Evolutionary conservation across 345 rosid species (phyloP).

Genomic region (Kernera saxatilis): DNA sequence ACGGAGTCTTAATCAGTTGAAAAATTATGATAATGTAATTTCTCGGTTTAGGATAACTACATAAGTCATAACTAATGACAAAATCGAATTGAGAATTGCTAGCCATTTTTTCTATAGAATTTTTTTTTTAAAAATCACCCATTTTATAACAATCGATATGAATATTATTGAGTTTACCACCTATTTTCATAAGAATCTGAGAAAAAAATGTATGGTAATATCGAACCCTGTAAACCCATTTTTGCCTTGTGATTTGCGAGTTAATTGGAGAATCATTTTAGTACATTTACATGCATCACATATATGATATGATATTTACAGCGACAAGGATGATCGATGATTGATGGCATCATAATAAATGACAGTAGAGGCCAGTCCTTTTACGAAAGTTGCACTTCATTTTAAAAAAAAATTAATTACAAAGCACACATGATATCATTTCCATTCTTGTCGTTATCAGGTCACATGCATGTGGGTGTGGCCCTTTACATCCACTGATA

Average conservation of each 20-base stretch:
- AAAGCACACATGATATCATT: slow-evolving; percentile 20
- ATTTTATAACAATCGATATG: no score
- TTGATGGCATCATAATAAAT: slow-evolving; percentile 11
- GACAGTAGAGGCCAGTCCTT: slow-evolving; percentile 12
- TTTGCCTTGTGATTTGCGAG: background rate
- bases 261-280: background rate
- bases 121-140: no score
- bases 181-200: background rate
- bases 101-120: no score
- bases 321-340: slow-evolving; percentile 5
- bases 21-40: background rate
- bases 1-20: background rate
- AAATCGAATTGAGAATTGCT: no score
- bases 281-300: background rate
- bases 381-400: slow-evolving; percentile 21
- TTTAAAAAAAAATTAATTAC: background rate
- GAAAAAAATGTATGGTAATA: background rate
- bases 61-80: background rate
- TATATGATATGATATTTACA: background rate
- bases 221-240: background rate
- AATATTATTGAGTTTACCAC: background rate
- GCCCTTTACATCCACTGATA: slow-evolving; percentile 24
- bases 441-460: slow-evolving; percentile 20
- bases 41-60: background rate
- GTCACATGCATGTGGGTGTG: slow-evolving; percentile 33